Evolutionary conservation across 805 yeast genomes (phyloP), one percentile per base, ranked within the genome.

Genomic region (Kodamaea fukazawae): DNA sequence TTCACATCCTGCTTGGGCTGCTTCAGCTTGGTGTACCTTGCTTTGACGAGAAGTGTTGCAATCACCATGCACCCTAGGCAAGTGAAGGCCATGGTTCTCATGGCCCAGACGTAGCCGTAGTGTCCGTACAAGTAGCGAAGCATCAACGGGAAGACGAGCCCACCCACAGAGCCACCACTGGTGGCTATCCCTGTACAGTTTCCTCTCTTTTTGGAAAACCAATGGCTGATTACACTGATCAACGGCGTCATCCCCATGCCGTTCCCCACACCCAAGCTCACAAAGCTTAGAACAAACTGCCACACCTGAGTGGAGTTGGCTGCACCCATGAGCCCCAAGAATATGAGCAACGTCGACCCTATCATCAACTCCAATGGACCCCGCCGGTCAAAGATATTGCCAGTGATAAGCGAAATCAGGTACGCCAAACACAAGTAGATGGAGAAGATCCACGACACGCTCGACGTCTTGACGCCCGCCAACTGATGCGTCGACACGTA

Each of bases 401-500:
- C 89, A 7, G 75, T 67, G 18, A 78, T 57, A 23, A 78, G 63
- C 6, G 79, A 74, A 1, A 73, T 62, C 10, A 69, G 55, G 50
- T 73, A 78, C 8, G 75, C 63, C 20, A 79, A 54, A 23, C 75
- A 70, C 42, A 74, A 56, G 54, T 70, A 76, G 18, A 81, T 56
- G 1, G 87, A 79, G 48, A 82, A 82, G 22, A 82, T 72, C 86
- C 87, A 79, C 1, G 84, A 73, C 4, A 79, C 66, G 2, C 75
- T 58, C 2, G 82, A 69, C 1, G 76, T 63, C 4, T 69, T 55
- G 4, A 63, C 59, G 32, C 68, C 49, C 1, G 61, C 61, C 44
- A 82, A 58, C 54, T 81, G 86, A 55, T 81, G 73, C 9, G 60
- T 61, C 7, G 78, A 68, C 7, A 82, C 66, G 47, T 80, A 78